These are phyloP conservation scores for Angomonas deanei DNA, from an alignment of 208 protist species.

Conservation along the genomic window DNA sequence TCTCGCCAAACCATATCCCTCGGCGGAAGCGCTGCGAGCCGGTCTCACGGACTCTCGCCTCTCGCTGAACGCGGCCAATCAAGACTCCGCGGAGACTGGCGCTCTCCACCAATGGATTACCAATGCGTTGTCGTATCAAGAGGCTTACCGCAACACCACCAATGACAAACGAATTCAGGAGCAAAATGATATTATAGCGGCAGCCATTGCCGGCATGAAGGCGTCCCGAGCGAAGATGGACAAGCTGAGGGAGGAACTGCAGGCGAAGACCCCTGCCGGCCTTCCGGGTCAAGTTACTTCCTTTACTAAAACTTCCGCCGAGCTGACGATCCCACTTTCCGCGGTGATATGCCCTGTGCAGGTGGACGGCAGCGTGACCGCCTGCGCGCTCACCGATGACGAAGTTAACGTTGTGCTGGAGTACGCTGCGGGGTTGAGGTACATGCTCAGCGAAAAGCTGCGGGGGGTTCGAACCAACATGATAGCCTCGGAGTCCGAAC, in stretches of 20 bases:
- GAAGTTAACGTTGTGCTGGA: conserved; percentile 35
- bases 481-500: conserved; percentile 25
- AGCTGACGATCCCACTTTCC: conserved; percentile 37
- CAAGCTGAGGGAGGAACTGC: conserved; percentile 58
- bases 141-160: conserved; percentile 46
- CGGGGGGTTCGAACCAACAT: conserved; percentile 12
- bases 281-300: conserved; percentile 40
- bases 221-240: conserved; percentile 49
- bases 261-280: conserved; percentile 14
- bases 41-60: conserved; percentile 27
- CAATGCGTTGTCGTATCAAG: conserved; percentile 53
- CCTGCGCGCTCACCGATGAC: conserved; percentile 55
- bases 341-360: conserved; percentile 46
- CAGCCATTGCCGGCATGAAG: conserved; percentile 55
- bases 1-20: conserved; percentile 33
- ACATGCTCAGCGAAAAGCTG: conserved; percentile 30
- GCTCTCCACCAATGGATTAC: conserved; percentile 55
- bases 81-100: conserved; percentile 33
- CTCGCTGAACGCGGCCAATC: conserved; percentile 28
- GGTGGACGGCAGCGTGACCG: conserved; percentile 28
- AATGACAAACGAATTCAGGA: conserved; percentile 53
- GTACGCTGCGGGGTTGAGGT: conserved; percentile 24
- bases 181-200: conserved; percentile 52
- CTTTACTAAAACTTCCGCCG: conserved; percentile 51
- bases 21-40: conserved; percentile 19